Evolutionary conservation across 805 yeast genomes (phyloP).

Genomic region (Candida yuanshanica): DNA sequence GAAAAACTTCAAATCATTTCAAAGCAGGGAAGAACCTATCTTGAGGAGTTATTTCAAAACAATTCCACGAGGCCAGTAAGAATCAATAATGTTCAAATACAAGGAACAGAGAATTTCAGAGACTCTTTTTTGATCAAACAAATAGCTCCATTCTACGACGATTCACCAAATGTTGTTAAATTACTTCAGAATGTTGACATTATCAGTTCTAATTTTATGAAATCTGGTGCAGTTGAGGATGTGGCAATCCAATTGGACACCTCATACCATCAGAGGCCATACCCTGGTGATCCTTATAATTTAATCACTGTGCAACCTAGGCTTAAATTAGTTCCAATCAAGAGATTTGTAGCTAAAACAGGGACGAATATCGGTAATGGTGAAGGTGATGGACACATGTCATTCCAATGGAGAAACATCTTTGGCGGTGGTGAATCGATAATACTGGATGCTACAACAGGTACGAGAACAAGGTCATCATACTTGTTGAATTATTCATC

Average conservation of each 20-base stretch:
- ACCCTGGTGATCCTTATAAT: conserved; percentile 8
- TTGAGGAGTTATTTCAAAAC: conserved; percentile 24
- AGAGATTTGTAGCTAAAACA: conserved; percentile 74
- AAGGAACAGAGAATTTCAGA: conserved; percentile 43
- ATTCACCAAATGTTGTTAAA: conserved; percentile 35
- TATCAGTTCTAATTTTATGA: conserved; percentile 37
- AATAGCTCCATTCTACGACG: conserved; percentile 38
- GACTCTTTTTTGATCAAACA: conserved; percentile 41
- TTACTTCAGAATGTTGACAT: conserved; percentile 38
- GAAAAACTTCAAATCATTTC: conserved; percentile 24
- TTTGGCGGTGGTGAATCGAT: conserved; percentile 68
- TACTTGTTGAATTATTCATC: conserved; percentile 45
- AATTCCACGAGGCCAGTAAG: conserved; percentile 37
- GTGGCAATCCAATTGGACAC: conserved; percentile 31
- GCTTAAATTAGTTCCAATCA: conserved; percentile 43
- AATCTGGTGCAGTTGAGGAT: conserved; percentile 38
- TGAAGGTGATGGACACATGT: conserved; percentile 91
- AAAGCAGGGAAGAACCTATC: conserved; percentile 22
- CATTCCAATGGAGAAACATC: conserved; percentile 57
- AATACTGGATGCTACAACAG: conserved; percentile 49
- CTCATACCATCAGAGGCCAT: not conserved
- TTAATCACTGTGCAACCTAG: conserved; percentile 24
- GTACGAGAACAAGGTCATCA: conserved; percentile 54
- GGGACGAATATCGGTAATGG: conserved; percentile 97
- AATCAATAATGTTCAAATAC: conserved; percentile 39